Evolutionary conservation across 2,329 filamentous ascomycete species (phyloP), one percentile per base, ranked within the genome.

Genomic region (Penicillium crustosum): DNA sequence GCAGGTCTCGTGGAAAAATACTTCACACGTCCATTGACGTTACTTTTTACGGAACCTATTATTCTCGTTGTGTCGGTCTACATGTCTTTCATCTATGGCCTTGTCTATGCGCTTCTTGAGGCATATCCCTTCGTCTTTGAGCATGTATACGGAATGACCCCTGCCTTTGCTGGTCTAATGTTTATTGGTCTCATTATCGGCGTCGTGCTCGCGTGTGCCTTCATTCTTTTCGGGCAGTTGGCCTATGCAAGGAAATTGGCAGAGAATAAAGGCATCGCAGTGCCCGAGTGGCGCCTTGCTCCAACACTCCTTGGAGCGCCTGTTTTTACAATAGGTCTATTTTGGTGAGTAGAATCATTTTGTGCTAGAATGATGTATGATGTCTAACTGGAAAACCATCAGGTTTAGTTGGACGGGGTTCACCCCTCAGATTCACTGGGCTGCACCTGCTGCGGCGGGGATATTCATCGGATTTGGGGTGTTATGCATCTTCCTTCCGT

Each of bases 1-100:
- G 67, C 67, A 7, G 75, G 79, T 55, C 60, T 82, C 19, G 60
- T 79, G 8, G 68, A 76, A 2, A 78, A 79, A 58, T 80, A 81
- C 58, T 74, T 82, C 43, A 75, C 72, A 44, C 71, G 79, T 6
- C 74, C 74, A 3, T 33, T 75, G 36, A 66, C 66, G 19, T 57
- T 76, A 39, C 68, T 76, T 2, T 29, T 74, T 19, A 75, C 70
- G 0, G 75, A 77, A 49, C 74, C 73, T 1, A 71, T 75, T 6
- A 64, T 76, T 17, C 50, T 75, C 1, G 55, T 73, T 5, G 55
- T 76, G 9, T 68, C 70, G 2, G 23, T 66, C 7, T 72, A 74
- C 39, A 70, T 74, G 64, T 67, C 66, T 0, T 72, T 71, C 35
- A 70, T 73, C 9, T 73, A 73, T 23, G 70, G 65, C 0, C 51